Evolutionary conservation across 1,284 basidiomycete genomes (phyloP).

Genomic region (Pisolithus thermaeus): DNA sequence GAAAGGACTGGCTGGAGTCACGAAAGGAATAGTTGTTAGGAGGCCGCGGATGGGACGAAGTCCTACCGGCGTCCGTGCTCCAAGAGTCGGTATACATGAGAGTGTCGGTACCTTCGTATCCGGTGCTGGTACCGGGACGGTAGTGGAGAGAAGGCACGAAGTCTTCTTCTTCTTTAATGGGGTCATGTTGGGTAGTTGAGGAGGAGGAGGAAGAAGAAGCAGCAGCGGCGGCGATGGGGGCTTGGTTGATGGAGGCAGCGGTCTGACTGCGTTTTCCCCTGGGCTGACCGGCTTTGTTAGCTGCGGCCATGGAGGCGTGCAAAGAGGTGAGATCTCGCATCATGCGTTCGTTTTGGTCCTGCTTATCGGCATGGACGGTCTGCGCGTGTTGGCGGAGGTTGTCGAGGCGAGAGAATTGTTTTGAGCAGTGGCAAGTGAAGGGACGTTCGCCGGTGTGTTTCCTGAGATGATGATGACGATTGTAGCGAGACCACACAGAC

Average conservation of each 20-base stretch:
- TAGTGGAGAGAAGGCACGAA: conserved; percentile 35
- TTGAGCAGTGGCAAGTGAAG: conserved; percentile 92
- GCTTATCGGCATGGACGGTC: conserved; percentile 90
- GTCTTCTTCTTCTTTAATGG: conserved; percentile 57
- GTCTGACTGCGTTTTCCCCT: conserved; percentile 38
- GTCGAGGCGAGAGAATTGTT: conserved; percentile 94
- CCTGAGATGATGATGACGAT: conserved; percentile 35
- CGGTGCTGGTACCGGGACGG: conserved; percentile 61
- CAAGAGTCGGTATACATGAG: conserved; percentile 34
- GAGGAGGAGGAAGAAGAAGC: conserved; percentile 4
- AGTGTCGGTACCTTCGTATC: conserved; percentile 56
- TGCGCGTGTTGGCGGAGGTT: conserved; percentile 95
- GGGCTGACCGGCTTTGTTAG: conserved; percentile 48
- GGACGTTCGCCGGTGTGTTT: conserved; percentile 97
- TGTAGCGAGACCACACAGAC: conserved; percentile 14
- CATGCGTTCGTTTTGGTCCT: conserved; percentile 86
- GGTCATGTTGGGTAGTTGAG: conserved; percentile 16
- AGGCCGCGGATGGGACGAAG: conserved; percentile 19
- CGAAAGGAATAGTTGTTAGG: conserved; percentile 60
- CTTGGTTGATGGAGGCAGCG: conserved; percentile 1
- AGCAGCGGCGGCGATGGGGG: background rate
- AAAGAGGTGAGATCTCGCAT: conserved; percentile 84
- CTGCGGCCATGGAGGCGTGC: conserved; percentile 79
- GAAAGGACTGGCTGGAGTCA: conserved; percentile 66
- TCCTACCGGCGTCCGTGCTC: conserved; percentile 31